Evolutionary conservation across 768 basidiomycete species (phyloP).

Genomic region (Suillus ampliporus): DNA sequence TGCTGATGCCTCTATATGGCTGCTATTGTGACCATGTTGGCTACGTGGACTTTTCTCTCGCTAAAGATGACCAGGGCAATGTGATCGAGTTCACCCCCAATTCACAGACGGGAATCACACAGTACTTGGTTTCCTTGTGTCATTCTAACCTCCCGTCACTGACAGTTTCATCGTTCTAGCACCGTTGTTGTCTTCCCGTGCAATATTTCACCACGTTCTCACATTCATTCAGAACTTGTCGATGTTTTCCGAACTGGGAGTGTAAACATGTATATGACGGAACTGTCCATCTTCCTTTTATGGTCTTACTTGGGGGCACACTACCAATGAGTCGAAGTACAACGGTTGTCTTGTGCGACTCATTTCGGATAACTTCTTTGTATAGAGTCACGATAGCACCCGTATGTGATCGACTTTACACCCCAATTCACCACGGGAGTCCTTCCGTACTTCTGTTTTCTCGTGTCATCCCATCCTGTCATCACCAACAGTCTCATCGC

Average conservation of each 20-base stretch:
- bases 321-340: too few relatives aligned
- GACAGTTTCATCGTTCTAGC: background rate
- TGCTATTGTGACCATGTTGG: conserved; percentile 11
- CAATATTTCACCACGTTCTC: background rate
- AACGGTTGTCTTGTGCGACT: too few relatives aligned
- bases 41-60: conserved; percentile 6
- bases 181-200: background rate
- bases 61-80: conserved; percentile 12
- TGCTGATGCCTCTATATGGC: conserved; percentile 13
- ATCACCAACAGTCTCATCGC: too few relatives aligned
- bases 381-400: too few relatives aligned
- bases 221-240: background rate
- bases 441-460: too few relatives aligned
- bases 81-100: conserved; percentile 10
- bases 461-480: too few relatives aligned
- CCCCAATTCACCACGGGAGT: too few relatives aligned
- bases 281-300: too few relatives aligned
- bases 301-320: too few relatives aligned
- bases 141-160: background rate
- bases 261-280: background rate
- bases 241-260: background rate
- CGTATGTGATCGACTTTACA: too few relatives aligned
- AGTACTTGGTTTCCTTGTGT: background rate
- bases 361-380: too few relatives aligned
- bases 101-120: background rate